Conservation (phyloP, 2,329 filamentous ascomycete genomes). For the Diaporthe nobilis region DNA sequence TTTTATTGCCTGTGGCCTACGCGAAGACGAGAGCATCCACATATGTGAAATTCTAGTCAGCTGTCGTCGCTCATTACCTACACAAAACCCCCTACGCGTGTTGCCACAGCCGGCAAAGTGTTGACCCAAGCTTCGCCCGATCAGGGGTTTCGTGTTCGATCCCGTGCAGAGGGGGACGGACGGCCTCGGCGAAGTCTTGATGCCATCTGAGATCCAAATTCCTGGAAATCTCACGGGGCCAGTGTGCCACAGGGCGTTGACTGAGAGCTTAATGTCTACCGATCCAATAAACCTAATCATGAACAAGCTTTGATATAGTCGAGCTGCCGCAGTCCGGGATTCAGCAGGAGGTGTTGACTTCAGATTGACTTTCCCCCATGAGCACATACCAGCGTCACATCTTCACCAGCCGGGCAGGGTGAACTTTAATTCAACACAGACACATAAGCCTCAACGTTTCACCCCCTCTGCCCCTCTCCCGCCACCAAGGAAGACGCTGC, state of each 20-base stretch:
- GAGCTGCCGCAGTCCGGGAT: not conserved
- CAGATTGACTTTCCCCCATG: not conserved
- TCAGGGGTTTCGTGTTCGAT: not conserved
- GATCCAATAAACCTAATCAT: not conserved
- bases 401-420: not conserved
- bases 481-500: not conserved
- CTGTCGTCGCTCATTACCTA: not conserved
- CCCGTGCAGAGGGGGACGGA: not conserved
- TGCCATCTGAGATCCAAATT: not conserved
- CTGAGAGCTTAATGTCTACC: not conserved
- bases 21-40: not conserved
- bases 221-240: not conserved
- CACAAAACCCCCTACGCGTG: not conserved
- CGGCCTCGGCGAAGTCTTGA: not conserved
- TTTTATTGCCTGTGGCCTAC: not conserved
- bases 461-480: constrained; percentile 9
- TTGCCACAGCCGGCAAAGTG: not conserved
- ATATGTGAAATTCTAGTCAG: not conserved
- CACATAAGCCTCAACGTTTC: constrained; percentile 13
- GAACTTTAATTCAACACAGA: constrained; percentile 13
- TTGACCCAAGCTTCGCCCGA: not conserved
- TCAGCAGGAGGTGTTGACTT: constrained; percentile 18
- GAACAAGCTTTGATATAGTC: constrained; percentile 16
- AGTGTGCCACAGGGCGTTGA: not conserved
- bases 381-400: constrained; percentile 17